Percentiles rank a stretch among this genome's conserved stretches.
Conservation (phyloP, 2,329 filamentous ascomycete species). For the Calonectria fujianensis region DNA sequence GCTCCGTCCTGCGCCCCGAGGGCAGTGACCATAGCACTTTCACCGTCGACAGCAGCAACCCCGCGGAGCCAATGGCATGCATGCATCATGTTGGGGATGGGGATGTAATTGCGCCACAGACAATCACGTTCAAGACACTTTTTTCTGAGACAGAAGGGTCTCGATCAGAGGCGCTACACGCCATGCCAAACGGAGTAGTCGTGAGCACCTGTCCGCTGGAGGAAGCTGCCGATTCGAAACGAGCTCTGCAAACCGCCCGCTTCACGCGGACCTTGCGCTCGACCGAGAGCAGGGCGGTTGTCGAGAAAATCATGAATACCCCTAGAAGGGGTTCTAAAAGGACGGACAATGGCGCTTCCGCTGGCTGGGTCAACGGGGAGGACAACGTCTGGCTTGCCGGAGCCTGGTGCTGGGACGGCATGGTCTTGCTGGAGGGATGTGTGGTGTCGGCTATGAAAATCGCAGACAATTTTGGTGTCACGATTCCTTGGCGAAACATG, state of each 20-base stretch:
- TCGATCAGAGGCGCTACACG: conserved; percentile 72
- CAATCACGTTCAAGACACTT: conserved; percentile 60
- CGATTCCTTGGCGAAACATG: conserved; percentile 60
- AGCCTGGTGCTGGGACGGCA: conserved; percentile 79
- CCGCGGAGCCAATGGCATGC: conserved; percentile 45
- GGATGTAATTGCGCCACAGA: conserved; percentile 54
- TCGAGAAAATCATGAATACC: conserved; percentile 66
- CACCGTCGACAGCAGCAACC: conserved; percentile 36
- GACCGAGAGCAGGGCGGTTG: conserved; percentile 66
- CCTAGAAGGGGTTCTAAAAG: conserved; percentile 34
- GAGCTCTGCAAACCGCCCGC: conserved; percentile 65
- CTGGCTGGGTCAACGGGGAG: conserved; percentile 71
- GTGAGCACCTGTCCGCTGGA: conserved; percentile 72
- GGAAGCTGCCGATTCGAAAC: conserved; percentile 59
- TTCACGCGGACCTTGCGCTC: conserved; percentile 74
- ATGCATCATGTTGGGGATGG: conserved; percentile 53
- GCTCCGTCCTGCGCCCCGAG: conserved; percentile 62
- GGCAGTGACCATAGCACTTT: conserved; percentile 19
- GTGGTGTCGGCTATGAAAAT: conserved; percentile 75
- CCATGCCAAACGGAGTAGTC: conserved; percentile 69
- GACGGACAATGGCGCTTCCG: not conserved
- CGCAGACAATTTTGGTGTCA: conserved; percentile 70
- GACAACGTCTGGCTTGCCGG: conserved; percentile 73
- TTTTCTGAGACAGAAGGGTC: conserved; percentile 54
- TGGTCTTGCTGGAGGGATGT: conserved; percentile 78